A percentile compares a stretch with the other conserved stretches of the same genome.
Evolutionary conservation across 805 yeast species (phyloP).

Genomic region (Wickerhamiella cacticola): DNA sequence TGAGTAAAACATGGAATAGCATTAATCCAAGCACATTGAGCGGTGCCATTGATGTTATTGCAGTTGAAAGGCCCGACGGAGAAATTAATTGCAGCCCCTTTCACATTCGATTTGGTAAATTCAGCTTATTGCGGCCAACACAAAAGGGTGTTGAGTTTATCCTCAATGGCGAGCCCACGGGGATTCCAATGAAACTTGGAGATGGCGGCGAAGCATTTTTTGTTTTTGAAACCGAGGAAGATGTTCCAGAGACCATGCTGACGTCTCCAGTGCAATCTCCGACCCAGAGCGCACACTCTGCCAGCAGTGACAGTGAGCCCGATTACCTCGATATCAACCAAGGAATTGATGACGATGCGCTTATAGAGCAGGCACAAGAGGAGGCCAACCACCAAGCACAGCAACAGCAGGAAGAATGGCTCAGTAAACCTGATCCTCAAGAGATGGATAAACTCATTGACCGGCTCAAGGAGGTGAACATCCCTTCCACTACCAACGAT

Average conservation of each 20-base stretch:
- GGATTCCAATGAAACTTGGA: constrained; percentile 89
- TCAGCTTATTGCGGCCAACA: constrained; percentile 82
- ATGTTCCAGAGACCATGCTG: constrained; percentile 63
- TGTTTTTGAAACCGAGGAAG: constrained; percentile 71
- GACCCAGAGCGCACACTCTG: constrained; percentile 31
- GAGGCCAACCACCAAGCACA: background rate
- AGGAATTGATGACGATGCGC: constrained; percentile 10
- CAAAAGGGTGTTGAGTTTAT: constrained; percentile 85
- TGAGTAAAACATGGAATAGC: constrained; percentile 94
- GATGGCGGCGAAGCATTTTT: constrained; percentile 98
- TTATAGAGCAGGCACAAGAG: background rate
- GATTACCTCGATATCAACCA: constrained; percentile 19
- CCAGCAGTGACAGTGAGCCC: constrained; percentile 20
- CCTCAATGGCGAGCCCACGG: constrained; percentile 70
- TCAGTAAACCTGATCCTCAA: constrained; percentile 17
- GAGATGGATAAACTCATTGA: constrained; percentile 20
- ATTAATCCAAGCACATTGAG: constrained; percentile 91
- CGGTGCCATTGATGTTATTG: constrained; percentile 95
- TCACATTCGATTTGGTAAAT: constrained; percentile 92
- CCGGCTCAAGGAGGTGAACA: constrained; percentile 41
- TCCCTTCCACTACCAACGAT: constrained; percentile 76
- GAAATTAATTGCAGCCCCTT: constrained; percentile 84
- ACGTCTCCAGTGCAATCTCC: constrained; percentile 86
- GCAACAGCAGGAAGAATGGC: constrained; percentile 2
- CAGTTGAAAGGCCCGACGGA: constrained; percentile 77